Evolutionary conservation across 2,329 filamentous ascomycete species (phyloP).

Genomic region (Diaporthe batatas): DNA sequence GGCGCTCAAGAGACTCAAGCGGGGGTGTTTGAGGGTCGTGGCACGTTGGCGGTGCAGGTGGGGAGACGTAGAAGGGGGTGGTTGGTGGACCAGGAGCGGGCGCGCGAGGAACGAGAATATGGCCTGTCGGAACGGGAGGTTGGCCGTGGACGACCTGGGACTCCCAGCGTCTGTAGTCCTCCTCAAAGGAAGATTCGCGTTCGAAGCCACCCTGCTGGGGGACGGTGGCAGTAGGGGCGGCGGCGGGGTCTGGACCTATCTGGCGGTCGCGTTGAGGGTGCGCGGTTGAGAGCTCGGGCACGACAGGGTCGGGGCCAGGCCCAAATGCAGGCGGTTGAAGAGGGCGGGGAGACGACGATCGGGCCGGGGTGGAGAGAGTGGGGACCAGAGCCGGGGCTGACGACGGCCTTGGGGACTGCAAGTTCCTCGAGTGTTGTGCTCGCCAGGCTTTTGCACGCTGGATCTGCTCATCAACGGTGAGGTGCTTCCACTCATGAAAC

Average conservation of each 20-base stretch:
- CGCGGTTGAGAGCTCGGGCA: background rate
- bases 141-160: conserved; percentile 16
- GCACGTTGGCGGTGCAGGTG: conserved; percentile 2
- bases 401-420: background rate
- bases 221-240: conserved; percentile 43
- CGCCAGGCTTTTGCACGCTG: conserved; percentile 24
- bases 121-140: conserved; percentile 3
- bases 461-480: conserved; percentile 34
- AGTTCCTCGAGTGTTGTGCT: background rate
- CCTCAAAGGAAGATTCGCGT: conserved; percentile 17
- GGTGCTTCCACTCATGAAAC: conserved; percentile 26
- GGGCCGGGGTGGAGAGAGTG: background rate
- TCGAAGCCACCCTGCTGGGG: conserved; percentile 45
- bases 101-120: conserved; percentile 21
- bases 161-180: conserved; percentile 29
- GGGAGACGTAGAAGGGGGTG: conserved; percentile 15
- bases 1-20: background rate
- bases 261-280: background rate
- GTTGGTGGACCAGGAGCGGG: conserved; percentile 16
- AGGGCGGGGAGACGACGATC: conserved; percentile 15
- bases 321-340: background rate
- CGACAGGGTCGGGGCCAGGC: background rate
- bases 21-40: background rate
- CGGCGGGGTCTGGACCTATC: conserved; percentile 38
- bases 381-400: background rate